phyloP scores from a whole-genome alignment of 768 basidiomycete species.

The Podaxis sp. region DNA sequence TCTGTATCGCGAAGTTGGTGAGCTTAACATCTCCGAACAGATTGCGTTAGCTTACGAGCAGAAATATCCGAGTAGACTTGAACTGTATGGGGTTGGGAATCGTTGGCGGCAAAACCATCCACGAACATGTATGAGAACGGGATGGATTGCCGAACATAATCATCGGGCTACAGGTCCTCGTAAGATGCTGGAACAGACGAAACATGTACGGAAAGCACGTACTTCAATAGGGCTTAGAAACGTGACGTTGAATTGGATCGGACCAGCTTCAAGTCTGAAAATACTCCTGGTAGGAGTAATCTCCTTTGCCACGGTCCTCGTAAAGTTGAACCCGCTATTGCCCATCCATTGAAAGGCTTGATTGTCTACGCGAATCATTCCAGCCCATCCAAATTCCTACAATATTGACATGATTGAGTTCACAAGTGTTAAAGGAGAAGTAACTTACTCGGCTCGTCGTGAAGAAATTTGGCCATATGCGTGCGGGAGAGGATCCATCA shows the following conservation, averaged over 20 bases:
- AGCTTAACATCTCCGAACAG: background rate
- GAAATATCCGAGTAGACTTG: conserved; percentile 50
- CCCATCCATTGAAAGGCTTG: conserved; percentile 46
- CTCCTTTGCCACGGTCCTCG: conserved; percentile 17
- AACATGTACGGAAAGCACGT: conserved; percentile 1
- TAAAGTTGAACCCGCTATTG: conserved; percentile 19
- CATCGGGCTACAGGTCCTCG: conserved; percentile 34
- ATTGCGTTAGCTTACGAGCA: conserved; percentile 22
- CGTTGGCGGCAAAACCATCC: conserved; percentile 32
- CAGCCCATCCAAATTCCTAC: conserved; percentile 47
- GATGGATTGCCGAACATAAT: conserved; percentile 50
- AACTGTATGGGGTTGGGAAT: conserved; percentile 36
- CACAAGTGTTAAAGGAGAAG: background rate
- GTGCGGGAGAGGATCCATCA: background rate
- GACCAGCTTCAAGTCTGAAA: conserved; percentile 50
- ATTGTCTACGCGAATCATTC: conserved; percentile 48
- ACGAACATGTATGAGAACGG: conserved; percentile 50
- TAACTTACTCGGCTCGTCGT: background rate
- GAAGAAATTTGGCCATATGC: background rate
- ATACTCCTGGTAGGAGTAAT: conserved; percentile 57
- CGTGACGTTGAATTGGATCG: conserved; percentile 46
- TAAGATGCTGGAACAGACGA: background rate
- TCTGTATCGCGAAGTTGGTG: conserved; percentile 21
- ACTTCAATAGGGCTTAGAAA: conserved; percentile 62
- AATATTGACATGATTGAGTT: background rate